phyloP scores from a whole-genome alignment of 2,329 filamentous ascomycete genomes.

The Alternaria ventricosa region DNA sequence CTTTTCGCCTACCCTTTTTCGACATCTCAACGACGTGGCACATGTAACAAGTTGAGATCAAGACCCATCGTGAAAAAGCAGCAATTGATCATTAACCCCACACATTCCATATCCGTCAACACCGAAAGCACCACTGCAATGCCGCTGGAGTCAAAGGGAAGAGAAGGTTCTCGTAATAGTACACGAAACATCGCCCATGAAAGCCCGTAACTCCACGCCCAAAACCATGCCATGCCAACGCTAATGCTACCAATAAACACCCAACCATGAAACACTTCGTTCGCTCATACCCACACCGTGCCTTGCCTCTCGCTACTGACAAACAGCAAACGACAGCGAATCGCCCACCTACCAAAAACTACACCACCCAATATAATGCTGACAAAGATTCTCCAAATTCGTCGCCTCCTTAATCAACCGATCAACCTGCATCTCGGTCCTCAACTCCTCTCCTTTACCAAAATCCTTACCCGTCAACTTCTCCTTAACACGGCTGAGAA shows the following conservation, averaged over 20 bases:
- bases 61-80: neutral
- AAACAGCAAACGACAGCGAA: neutral
- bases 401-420: constrained; percentile 94
- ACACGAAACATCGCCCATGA: constrained; percentile 1
- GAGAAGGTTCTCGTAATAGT: neutral
- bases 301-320: no score
- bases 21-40: neutral
- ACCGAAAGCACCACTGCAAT: constrained; percentile 1
- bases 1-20: neutral
- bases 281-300: neutral
- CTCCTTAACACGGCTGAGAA: constrained; percentile 88
- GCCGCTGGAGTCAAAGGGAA: neutral
- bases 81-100: neutral
- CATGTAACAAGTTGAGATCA: no score
- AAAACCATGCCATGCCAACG: constrained; percentile 4
- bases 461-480: constrained; percentile 96
- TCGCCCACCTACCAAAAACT: constrained; percentile 78
- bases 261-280: neutral
- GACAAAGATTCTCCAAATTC: constrained; percentile 95
- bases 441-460: constrained; percentile 77
- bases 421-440: constrained; percentile 87
- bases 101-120: neutral
- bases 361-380: constrained; percentile 99
- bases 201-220: neutral
- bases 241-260: neutral